A percentile compares a stretch with the other conserved stretches of the same genome.
Evolutionary conservation across 805 yeast genomes (phyloP).

Genomic region (Teunomyces atbi): DNA sequence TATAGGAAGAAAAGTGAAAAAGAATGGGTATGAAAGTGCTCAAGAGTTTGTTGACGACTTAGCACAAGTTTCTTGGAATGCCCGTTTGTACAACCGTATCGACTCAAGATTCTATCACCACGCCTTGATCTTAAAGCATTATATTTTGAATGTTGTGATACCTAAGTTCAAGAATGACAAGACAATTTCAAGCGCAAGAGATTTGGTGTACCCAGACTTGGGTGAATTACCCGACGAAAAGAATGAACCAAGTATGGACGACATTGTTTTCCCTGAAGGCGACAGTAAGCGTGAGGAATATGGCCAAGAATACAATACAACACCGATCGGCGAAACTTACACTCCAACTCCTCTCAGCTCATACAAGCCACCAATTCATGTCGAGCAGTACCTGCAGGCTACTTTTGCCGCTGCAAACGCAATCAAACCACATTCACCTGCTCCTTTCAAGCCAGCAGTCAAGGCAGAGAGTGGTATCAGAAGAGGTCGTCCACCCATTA

Average conservation of each 20-base stretch:
- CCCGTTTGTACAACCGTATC: slow-evolving; percentile 75
- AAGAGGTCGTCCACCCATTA: slow-evolving; percentile 88
- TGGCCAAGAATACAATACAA: slow-evolving; percentile 2
- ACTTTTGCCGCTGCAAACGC: neutral
- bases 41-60: slow-evolving; percentile 74
- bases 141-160: slow-evolving; percentile 44
- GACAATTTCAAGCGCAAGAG: slow-evolving; percentile 30
- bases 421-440: slow-evolving; percentile 4
- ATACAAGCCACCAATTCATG: slow-evolving; percentile 5
- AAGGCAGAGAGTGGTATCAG: slow-evolving; percentile 51
- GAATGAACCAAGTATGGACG: slow-evolving; percentile 11
- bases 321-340: slow-evolving; percentile 5
- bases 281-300: slow-evolving; percentile 1
- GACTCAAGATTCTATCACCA: slow-evolving; percentile 65
- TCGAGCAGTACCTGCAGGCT: neutral
- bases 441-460: slow-evolving; percentile 6
- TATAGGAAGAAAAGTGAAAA: slow-evolving; percentile 58
- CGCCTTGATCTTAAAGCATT: slow-evolving; percentile 60
- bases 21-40: slow-evolving; percentile 53
- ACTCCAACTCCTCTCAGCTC: slow-evolving; percentile 4
- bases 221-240: slow-evolving; percentile 65
- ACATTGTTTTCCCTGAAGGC: slow-evolving; percentile 10
- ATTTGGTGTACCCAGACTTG: slow-evolving; percentile 56
- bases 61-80: slow-evolving; percentile 88
- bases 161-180: slow-evolving; percentile 48